Evolutionary conservation across 768 basidiomycete species (phyloP), one percentile per base, ranked within the genome.

Genomic region (Hypholoma fasciculare): DNA sequence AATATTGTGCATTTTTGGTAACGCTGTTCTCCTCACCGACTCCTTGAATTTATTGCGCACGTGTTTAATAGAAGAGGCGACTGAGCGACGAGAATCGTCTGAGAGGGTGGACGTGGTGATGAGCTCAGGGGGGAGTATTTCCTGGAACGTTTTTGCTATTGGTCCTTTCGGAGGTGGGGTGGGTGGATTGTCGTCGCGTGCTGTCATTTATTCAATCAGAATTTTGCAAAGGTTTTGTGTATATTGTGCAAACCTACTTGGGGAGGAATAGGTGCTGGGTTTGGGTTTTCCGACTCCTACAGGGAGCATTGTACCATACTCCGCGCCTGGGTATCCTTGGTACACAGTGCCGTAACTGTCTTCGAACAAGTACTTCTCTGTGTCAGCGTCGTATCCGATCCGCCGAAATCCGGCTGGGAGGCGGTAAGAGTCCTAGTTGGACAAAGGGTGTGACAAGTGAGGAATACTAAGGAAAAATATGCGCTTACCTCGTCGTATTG

Each of bases 361-460:
- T 38, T 72, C 63, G 49, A 84, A 86, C 3, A 75, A 79, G 57
- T 84, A 85, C 13, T 72, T 69, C 16, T 72, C 65, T 0, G 78
- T 75, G 53, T 86, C 84, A 0, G 81, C 75, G 59, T 86, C 84
- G 55, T 85, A 86, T 2, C 69, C 80, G 8, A 82, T 72, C 6
- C 84, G 74, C 51, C 71, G 75, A 65, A 84, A 71, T 27, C 83
- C 83, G 54, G 74, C 73, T 7, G 79, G 78, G 6, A 82, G 71
- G 43, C 76, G 76, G 36, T 59, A 54, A 4, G 70, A 39, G 57
- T 81, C 78, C 79, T 79, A 51, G 23, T 23, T 23, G 2, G 23
- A 4, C 1, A 23, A 23, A 23, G 4, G 17, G 39, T 19, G 19
- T 27, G 19, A 23, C 42, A 17, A n/a, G 3, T 5, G 2, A 3